Base-by-base conservation (phyloP, 768 basidiomycete genomes). In the Xerocomellus dryophilus region DNA sequence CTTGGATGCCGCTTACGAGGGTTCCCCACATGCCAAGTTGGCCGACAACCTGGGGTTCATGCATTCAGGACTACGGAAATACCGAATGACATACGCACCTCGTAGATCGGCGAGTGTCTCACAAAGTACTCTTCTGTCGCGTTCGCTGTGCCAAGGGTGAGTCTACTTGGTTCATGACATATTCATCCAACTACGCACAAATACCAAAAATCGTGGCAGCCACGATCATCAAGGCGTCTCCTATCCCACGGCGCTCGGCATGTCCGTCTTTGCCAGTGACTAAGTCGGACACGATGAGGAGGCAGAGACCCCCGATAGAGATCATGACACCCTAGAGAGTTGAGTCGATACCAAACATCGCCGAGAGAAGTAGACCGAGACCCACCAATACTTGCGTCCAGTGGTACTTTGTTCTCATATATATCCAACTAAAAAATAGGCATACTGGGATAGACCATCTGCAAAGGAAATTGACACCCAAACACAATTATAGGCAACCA, bases 401-500 rank as follows among this genome's bases (percentile, higher is more conserved):
- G 58, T 88, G 87, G 64, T 89, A 93, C 62, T 71, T 81, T 10
- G 83, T 81, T 43, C 83, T 79, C 81, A 93, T 84, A 69, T 88
- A 93, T 15, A 92, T 32, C 82, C 85, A 93, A 29, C 85, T 85
- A 67, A 88, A 80, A 68, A 89, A 77, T 61, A 93, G 74, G 70
- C 92, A 93, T 18, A 89, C 81, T 15, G 92, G 92, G 51, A 93
- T 94, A 0, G 92, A 87, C 91, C 90, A 93, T 36, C 88, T 89
- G 23, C 18, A 50, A 60, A 40, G 39, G 25, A 18, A 12, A 51
- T 47, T 47, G n/a, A 23, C 45, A 34, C 18, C 41, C n/a, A 34
- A 11, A 51, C 10, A 20, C 0, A 21, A 12, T 23, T 20, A 43
- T 17, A 12, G 34, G 12, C 25, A 8, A 23, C 18, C 6, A 34